Conservation (phyloP, 768 basidiomycete species). For the Chlorophyllum brunneum region DNA sequence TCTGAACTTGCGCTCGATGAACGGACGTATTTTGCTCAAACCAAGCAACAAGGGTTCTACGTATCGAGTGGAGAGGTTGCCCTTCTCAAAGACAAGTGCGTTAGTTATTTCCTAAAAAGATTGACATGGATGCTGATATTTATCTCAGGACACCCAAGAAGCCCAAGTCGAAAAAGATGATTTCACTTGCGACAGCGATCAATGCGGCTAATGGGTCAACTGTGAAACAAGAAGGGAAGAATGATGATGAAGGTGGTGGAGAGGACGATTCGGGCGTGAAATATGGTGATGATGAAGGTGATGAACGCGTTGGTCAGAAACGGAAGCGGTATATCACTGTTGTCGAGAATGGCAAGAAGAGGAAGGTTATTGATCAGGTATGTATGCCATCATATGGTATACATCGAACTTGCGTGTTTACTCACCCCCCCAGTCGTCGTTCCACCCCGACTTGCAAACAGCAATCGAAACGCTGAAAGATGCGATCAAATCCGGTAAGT, state of each 20-base stretch:
- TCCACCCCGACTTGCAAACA: conserved; percentile 66
- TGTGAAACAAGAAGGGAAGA: conserved; percentile 33
- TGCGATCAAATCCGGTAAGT: conserved; percentile 53
- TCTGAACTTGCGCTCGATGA: conserved; percentile 89
- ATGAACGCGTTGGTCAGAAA: conserved; percentile 42
- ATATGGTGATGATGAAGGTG: conserved; percentile 20
- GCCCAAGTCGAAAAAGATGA: conserved; percentile 59
- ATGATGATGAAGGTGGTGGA: conserved; percentile 47
- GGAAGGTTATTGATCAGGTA: conserved; percentile 67
- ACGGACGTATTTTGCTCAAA: conserved; percentile 86
- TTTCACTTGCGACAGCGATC: conserved; percentile 21
- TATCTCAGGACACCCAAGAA: conserved; percentile 59
- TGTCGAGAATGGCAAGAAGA: conserved; percentile 63
- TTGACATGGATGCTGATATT: conserved; percentile 6
- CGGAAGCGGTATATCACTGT: conserved; percentile 50
- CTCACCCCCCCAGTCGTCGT: conserved; percentile 61
- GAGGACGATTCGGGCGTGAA: conserved; percentile 25
- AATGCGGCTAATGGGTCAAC: not conserved
- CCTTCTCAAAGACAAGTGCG: conserved; percentile 70
- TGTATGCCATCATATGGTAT: conserved; percentile 26
- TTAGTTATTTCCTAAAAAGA: conserved; percentile 12
- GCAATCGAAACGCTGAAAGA: conserved; percentile 57
- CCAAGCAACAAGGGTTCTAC: conserved; percentile 91
- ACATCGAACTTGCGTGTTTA: not conserved
- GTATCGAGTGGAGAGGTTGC: conserved; percentile 88